Evolutionary conservation across 768 basidiomycete genomes (phyloP), one percentile per base, ranked within the genome.

Genomic region (Suillus plorans): DNA sequence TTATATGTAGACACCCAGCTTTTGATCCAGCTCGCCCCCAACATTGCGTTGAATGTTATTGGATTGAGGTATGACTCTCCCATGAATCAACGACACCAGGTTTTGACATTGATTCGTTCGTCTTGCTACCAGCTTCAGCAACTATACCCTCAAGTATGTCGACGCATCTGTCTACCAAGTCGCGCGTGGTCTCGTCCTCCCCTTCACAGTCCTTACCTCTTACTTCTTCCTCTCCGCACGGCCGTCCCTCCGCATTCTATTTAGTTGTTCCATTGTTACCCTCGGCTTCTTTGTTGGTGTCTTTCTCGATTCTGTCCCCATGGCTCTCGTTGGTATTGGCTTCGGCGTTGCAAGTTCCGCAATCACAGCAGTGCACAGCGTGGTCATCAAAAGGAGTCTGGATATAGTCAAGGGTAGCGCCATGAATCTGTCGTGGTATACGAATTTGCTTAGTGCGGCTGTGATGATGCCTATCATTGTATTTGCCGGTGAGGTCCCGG

Each of bases 81-180:
- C 28, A n/a, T n/a, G 25, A 6, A 25, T 47, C 22, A 22, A 18
- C 22, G 7, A 31, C 22, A 9, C 47, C 13, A n/a, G 12, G 7
- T 55, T 10, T 31, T 16, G 16, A 2, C 36, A 45, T 28, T 16
- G 34, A 14, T 49, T 12, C 47, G 34, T n/a, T 44, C 44, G 68
- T 39, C 66, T 14, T 25, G 25, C 39, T 13, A n/a, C 37, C 73
- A 94, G 92, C 71, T 90, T 92, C 73, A 92, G 92, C 77, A 96
- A 95, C 75, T 95, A 88, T 73, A 94, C 91, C 47, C 84, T 96
- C 64, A 93, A 95, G 87, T 94, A 91, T 71, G 95, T 97, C 69
- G 95, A 95, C 63, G 93, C 94, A 14, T 95, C 94, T 0, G 95
- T 97, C 78, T 95, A 97, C 76, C 95, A 97, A 80, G 91, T 99